These are phyloP conservation scores for Cutaneotrichosporon mucoides DNA, from an alignment of 1,284 basidiomycete genomes.

Conservation along the genomic window DNA sequence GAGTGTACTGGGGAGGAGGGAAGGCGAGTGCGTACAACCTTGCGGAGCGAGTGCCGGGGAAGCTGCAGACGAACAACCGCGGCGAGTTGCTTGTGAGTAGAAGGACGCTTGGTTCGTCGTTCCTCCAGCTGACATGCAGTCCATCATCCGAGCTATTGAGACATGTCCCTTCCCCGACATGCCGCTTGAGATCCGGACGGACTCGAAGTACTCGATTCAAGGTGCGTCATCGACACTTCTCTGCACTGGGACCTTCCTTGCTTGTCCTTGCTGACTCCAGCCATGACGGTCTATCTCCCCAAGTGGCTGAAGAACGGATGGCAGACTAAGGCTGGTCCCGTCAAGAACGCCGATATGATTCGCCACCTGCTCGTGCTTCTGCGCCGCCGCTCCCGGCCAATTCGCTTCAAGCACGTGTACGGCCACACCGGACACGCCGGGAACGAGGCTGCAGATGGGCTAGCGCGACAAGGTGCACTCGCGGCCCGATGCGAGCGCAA, in stretches of 20 bases:
- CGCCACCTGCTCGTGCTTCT: conserved; percentile 46
- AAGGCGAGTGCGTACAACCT: conserved; percentile 38
- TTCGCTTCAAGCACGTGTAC: conserved; percentile 45
- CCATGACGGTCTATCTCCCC: conserved; percentile 46
- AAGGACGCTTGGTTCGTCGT: not conserved
- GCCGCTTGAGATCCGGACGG: conserved; percentile 49
- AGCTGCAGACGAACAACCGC: conserved; percentile 49
- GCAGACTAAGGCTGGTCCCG: conserved; percentile 22
- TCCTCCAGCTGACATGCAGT: conserved; percentile 22
- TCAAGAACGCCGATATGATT: conserved; percentile 49
- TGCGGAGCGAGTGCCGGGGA: conserved; percentile 44
- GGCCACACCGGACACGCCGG: conserved; percentile 43
- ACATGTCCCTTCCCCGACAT: conserved; percentile 42
- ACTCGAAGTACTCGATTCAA: conserved; percentile 48
- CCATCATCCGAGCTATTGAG: conserved; percentile 49
- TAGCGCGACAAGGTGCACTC: conserved; percentile 40
- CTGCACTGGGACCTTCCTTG: too few species aligned
- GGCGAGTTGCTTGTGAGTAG: conserved; percentile 46
- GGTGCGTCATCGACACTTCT: conserved; percentile 24
- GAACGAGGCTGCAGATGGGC: conserved; percentile 46
- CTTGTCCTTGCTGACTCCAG: conserved; percentile 18
- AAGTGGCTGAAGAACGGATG: conserved; percentile 44
- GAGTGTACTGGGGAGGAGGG: conserved; percentile 45
- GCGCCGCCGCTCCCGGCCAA: conserved; percentile 24
- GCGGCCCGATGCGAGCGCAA: conserved; percentile 20